Evolutionary conservation across 768 basidiomycete genomes (phyloP), one percentile per base, ranked within the genome.

Genomic region (Mycena vulgaris): DNA sequence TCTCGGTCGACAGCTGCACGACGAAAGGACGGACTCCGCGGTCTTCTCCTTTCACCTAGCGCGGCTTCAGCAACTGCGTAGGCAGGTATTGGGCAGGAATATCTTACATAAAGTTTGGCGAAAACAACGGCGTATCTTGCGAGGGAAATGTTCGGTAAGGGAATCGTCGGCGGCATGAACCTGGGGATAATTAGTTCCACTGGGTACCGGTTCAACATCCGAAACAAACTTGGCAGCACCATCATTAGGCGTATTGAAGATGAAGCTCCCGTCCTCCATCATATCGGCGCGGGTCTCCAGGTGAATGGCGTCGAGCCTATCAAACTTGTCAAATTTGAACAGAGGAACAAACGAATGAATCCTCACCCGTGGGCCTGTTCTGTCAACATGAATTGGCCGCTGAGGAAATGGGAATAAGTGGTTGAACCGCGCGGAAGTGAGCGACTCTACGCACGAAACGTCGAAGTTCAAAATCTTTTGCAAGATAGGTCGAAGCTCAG

Each of bases 211-310:
- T 47, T 48, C 17, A 63, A 37, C 27, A 19, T 13, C 31, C 28
- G 23, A 51, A 25, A 62, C 58, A 8, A 28, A 71, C 70, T 71
- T 71, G 19, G 70, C 52, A 40, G 70, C 70, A 8, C 65, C 42
- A 17, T 57, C 57, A 27, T 68, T 17, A 27, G 70, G 66, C 14
- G 70, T 68, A 42, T 68, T 56, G 37, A 75, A 52, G 14, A 78
- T 78, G 78, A 0, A 80, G 79, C 72, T 30, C 67, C 79, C n/a
- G 66, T 77, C 74, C 5, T 79, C 75, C 1, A 78, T 71, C 35
- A 80, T 70, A 7, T 79, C 81, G 13, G 82, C 80, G 2, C 79
- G 78, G 14, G 79, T 79, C 66, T 77, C 78, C 16, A 79, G 27
- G 59, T 75, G 72, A 37, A 71, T 19, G 14, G 71, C 75, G 52